Evolutionary conservation across 139 green algal genomes (phyloP).

Genomic region (Micractinium sp.): DNA sequence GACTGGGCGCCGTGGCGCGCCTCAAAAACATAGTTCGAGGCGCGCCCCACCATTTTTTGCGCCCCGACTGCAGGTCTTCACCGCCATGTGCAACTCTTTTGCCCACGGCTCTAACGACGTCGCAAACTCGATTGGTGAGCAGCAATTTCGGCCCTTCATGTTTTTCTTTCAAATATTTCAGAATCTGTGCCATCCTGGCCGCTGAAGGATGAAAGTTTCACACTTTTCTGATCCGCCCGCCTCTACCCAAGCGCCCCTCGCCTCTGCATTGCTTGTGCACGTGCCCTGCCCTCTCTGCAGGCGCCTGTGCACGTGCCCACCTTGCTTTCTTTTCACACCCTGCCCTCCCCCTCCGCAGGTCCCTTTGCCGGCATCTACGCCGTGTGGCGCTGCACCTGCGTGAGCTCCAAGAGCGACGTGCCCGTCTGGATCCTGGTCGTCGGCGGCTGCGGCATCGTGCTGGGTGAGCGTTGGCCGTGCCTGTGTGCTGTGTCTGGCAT

Average conservation of each 20-base stretch:
- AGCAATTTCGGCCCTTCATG: no score
- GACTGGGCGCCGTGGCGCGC: no score
- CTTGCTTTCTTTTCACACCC: neutral
- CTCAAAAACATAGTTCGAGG: no score
- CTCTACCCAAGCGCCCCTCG: no score
- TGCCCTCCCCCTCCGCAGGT: slow-evolving; percentile 6
- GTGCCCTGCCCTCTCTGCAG: neutral
- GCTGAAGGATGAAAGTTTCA: no score
- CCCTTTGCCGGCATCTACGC: slow-evolving; percentile 77
- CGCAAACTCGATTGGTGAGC: slow-evolving; percentile 75
- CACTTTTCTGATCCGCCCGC: no score
- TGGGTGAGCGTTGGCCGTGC: slow-evolving; percentile 66
- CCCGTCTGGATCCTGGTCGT: slow-evolving; percentile 79
- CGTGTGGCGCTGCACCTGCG: slow-evolving; percentile 48
- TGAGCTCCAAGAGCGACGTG: slow-evolving; percentile 45
- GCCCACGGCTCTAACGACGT: slow-evolving; percentile 90
- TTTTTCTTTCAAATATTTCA: no score
- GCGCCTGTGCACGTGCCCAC: neutral
- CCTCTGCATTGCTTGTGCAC: neutral
- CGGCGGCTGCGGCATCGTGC: slow-evolving; percentile 78
- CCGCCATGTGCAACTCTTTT: slow-evolving; percentile 85
- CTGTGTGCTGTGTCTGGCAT: no score
- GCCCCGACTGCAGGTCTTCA: slow-evolving; percentile 83
- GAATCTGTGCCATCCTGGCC: no score
- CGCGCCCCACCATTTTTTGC: no score